phyloP scores from a whole-genome alignment of 2,329 filamentous ascomycete genomes.

The Epichloe sibirici region DNA sequence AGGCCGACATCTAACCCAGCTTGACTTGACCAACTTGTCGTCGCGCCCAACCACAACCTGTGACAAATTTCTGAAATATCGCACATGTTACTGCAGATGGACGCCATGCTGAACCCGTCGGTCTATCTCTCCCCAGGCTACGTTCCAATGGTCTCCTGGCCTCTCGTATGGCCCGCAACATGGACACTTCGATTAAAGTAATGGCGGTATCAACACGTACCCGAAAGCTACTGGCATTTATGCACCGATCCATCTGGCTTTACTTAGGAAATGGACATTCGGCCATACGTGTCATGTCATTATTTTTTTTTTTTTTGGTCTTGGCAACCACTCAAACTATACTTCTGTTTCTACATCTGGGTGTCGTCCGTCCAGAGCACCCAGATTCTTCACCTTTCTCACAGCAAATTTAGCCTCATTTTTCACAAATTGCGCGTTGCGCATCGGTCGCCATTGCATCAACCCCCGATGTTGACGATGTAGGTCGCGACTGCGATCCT shows the following conservation, averaged over 20 bases:
- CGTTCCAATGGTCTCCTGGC: too few species aligned
- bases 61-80: background rate
- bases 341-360: constrained; percentile 79
- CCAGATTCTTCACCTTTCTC: constrained; percentile 61
- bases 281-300: constrained; percentile 42
- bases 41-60: background rate
- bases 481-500: constrained; percentile 57
- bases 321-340: constrained; percentile 12
- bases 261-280: constrained; percentile 69
- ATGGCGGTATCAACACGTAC: constrained; percentile 28
- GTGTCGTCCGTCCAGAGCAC: constrained; percentile 67
- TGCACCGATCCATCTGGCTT: constrained; percentile 58
- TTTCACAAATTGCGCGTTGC: constrained; percentile 78
- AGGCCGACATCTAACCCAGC: background rate
- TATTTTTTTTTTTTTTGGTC: background rate
- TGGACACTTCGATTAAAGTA: too few species aligned
- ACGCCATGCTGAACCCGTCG: too few species aligned
- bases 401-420: constrained; percentile 73
- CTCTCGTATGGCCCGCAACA: too few species aligned
- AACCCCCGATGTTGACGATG: constrained; percentile 77
- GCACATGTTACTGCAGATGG: too few species aligned
- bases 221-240: constrained; percentile 73
- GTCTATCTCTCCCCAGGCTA: too few species aligned
- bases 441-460: constrained; percentile 90
- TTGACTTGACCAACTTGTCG: background rate